These are phyloP conservation scores for Boeremia exigua DNA, from an alignment of 2,329 filamentous ascomycete genomes.

Conservation along the genomic window DNA sequence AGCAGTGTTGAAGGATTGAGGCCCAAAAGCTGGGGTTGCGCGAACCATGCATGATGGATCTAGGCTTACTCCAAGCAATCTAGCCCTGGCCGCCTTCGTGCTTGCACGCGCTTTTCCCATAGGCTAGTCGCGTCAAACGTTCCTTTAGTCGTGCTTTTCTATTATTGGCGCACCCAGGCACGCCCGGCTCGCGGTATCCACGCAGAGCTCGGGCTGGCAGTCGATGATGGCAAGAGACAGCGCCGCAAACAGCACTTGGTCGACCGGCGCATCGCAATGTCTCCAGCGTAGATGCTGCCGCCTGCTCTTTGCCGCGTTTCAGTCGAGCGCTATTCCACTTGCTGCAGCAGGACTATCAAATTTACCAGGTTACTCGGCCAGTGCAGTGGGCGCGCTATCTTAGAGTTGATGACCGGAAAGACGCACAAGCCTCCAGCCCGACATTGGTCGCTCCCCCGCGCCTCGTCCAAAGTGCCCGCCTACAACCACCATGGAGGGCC, in stretches of 20 bases:
- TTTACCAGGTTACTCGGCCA: slow-evolving; percentile 6
- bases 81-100: slow-evolving; percentile 22
- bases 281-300: not conserved
- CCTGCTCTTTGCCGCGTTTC: not conserved
- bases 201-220: not conserved
- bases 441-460: slow-evolving; percentile 35
- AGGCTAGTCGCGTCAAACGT: slow-evolving; percentile 17
- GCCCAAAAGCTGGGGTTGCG: slow-evolving; percentile 15
- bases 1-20: slow-evolving; percentile 1
- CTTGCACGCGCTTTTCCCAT: slow-evolving; percentile 17
- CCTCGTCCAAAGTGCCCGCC: slow-evolving; percentile 19
- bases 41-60: slow-evolving; percentile 12
- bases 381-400: slow-evolving; percentile 9
- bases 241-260: not conserved
- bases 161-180: slow-evolving; percentile 2
- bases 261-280: not conserved
- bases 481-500: slow-evolving; percentile 43
- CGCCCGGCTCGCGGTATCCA: not conserved
- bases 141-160: not conserved
- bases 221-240: not conserved
- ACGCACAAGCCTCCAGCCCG: slow-evolving; percentile 23
- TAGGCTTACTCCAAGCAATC: slow-evolving; percentile 17
- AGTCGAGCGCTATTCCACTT: slow-evolving; percentile 8
- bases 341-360: slow-evolving; percentile 7
- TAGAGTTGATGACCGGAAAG: slow-evolving; percentile 12